Conservation (phyloP, 1,284 basidiomycete genomes). For the Pseudomicrostroma phylloplanum region DNA sequence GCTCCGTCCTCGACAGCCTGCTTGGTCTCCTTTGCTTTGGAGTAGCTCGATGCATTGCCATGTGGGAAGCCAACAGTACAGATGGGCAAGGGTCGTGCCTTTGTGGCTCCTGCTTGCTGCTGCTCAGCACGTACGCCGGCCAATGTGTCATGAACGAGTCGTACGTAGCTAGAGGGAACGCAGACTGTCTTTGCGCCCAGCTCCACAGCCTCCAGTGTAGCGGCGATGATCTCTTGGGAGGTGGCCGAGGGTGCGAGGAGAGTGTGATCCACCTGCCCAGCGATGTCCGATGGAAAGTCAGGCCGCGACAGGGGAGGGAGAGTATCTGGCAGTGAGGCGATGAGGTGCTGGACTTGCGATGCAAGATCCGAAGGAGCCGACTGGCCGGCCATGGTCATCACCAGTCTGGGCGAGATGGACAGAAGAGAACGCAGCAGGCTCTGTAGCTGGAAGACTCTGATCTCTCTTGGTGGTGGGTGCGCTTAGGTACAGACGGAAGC, state of each 20-base stretch:
- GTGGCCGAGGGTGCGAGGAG: constrained; percentile 36
- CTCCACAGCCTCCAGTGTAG: constrained; percentile 30
- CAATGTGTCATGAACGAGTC: constrained; percentile 57
- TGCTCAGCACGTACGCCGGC: too few species aligned
- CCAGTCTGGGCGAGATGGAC: too few species aligned
- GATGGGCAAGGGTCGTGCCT: constrained; percentile 7
- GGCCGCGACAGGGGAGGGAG: constrained; percentile 11
- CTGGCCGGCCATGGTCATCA: too few species aligned
- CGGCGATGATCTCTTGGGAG: constrained; percentile 21
- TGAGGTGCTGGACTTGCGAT: not conserved
- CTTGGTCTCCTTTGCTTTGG: constrained; percentile 31
- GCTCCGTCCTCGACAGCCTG: constrained; percentile 29
- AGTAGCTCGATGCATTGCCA: constrained; percentile 23
- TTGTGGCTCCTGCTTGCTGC: constrained; percentile 12
- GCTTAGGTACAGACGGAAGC: too few species aligned
- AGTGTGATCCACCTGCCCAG: constrained; percentile 43
- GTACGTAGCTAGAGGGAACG: constrained; percentile 37
- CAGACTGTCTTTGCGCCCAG: constrained; percentile 34
- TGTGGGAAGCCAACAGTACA: constrained; percentile 17
- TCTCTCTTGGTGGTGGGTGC: too few species aligned
- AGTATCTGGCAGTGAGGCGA: constrained; percentile 6
- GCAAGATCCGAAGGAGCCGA: not conserved
- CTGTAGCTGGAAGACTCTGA: too few species aligned
- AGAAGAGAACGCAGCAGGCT: too few species aligned
- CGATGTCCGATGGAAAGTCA: constrained; percentile 18